Conservation (phyloP, 2,329 filamentous ascomycete species). For the Incumbomyces lentus region DNA sequence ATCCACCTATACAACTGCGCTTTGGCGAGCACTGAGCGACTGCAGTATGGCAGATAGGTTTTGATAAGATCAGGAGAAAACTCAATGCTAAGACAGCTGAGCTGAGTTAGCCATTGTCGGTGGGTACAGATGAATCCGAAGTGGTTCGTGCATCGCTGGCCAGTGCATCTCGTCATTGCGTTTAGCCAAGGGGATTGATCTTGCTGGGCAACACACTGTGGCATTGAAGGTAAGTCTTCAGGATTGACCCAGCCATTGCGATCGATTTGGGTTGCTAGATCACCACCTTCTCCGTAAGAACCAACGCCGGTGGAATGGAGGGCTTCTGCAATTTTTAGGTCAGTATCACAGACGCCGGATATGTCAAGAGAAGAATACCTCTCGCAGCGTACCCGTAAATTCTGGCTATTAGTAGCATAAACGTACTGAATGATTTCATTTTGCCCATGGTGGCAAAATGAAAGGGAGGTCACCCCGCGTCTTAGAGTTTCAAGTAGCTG, state of each 20-base stretch:
- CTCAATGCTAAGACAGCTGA: slow-evolving; percentile 24
- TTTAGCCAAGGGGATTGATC: slow-evolving; percentile 24
- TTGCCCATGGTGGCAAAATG: not conserved
- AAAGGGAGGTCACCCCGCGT: no score
- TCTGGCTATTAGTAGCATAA: slow-evolving; percentile 2
- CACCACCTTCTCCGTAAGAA: no score
- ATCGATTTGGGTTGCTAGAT: slow-evolving; percentile 14
- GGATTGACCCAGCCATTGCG: slow-evolving; percentile 26
- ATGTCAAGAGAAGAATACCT: slow-evolving; percentile 4
- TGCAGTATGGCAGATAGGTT: slow-evolving; percentile 23
- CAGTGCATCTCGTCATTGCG: slow-evolving; percentile 25
- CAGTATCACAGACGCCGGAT: slow-evolving; percentile 1
- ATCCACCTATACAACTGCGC: slow-evolving; percentile 26
- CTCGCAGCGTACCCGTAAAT: slow-evolving; percentile 5
- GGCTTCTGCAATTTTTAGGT: slow-evolving; percentile 1
- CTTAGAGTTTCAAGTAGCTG: no score
- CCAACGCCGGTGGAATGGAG: slow-evolving; percentile 2
- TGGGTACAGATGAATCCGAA: slow-evolving; percentile 26
- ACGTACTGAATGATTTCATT: slow-evolving; percentile 5
- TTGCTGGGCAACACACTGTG: slow-evolving; percentile 28
- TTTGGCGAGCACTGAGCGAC: slow-evolving; percentile 26
- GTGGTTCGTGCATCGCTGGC: slow-evolving; percentile 23
- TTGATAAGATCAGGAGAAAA: slow-evolving; percentile 23
- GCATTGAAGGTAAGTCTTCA: slow-evolving; percentile 26
- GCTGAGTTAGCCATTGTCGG: slow-evolving; percentile 26